phyloP scores from a whole-genome alignment of 1,284 basidiomycete genomes.

The Naganishia sp. region DNA sequence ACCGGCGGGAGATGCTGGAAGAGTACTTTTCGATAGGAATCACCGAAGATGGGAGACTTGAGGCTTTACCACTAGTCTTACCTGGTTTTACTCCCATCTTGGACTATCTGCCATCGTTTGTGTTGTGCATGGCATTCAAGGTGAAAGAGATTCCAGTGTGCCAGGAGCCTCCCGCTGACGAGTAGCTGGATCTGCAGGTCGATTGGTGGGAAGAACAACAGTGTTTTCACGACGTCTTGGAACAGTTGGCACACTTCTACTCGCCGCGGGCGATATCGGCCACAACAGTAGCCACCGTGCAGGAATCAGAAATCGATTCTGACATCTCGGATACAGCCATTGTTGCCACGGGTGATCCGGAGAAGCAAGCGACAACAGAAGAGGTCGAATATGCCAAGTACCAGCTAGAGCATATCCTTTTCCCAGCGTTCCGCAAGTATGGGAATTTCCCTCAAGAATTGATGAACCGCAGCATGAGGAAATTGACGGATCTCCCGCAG shows the following conservation, averaged over 20 bases:
- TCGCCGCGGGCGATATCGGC: slow-evolving; percentile 62
- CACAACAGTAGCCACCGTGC: slow-evolving; percentile 36
- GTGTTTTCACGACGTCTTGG: slow-evolving; percentile 82
- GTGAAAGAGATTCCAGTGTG: slow-evolving; percentile 53
- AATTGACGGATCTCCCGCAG: slow-evolving; percentile 82
- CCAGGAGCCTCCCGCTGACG: background rate
- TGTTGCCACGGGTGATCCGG: slow-evolving; percentile 20
- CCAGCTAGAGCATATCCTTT: slow-evolving; percentile 85
- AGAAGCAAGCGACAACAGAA: slow-evolving; percentile 37
- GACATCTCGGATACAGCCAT: slow-evolving; percentile 30
- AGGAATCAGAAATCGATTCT: slow-evolving; percentile 28
- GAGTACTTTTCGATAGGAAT: slow-evolving; percentile 89
- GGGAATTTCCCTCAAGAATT: slow-evolving; percentile 68
- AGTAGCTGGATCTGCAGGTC: slow-evolving; percentile 61
- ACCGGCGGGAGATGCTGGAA: slow-evolving; percentile 76
- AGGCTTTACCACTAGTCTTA: slow-evolving; percentile 77
- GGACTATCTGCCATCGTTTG: slow-evolving; percentile 77
- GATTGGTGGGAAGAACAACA: slow-evolving; percentile 81
- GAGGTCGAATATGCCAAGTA: slow-evolving; percentile 62
- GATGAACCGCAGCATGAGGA: slow-evolving; percentile 72
- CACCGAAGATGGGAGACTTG: slow-evolving; percentile 64
- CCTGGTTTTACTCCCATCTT: slow-evolving; percentile 82
- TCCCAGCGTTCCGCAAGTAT: slow-evolving; percentile 77
- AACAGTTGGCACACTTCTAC: slow-evolving; percentile 89
- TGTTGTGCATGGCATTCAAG: slow-evolving; percentile 82